Conservation (phyloP, 345 rosid genomes). For the Populus simonii region DNA sequence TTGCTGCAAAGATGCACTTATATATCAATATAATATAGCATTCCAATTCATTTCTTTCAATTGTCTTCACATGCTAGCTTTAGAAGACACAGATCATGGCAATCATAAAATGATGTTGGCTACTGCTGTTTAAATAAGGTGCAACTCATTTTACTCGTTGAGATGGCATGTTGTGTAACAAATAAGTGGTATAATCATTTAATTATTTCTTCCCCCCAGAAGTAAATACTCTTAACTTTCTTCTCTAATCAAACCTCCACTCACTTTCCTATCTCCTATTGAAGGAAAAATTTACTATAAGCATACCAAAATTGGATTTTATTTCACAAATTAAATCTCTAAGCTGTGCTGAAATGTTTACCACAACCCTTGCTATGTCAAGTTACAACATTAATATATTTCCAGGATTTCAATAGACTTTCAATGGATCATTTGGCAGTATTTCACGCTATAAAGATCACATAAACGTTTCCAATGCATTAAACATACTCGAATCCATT, state of each 20-base stretch:
- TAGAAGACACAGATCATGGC: not conserved
- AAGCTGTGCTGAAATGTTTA: not conserved
- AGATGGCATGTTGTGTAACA: not conserved
- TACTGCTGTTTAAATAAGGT: no score
- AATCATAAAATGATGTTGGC: not conserved
- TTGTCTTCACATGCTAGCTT: not conserved
- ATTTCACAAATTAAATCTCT: not conserved
- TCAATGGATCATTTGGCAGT: not conserved
- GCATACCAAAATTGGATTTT: not conserved
- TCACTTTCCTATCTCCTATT: not conserved
- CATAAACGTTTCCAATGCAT: no score
- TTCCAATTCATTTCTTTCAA: not conserved
- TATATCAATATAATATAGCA: not conserved
- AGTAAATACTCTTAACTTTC: not conserved
- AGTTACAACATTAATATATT: not conserved
- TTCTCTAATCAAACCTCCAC: not conserved
- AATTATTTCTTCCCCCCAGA: not conserved
- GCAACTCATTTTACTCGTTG: no score
- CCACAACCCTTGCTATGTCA: not conserved
- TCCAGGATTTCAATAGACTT: not conserved
- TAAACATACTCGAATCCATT: no score
- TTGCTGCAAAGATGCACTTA: not conserved
- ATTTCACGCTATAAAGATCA: not conserved
- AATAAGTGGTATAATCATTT: not conserved
- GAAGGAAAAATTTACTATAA: no score